These are phyloP conservation scores for Crassisporium funariophilum DNA, from an alignment of 768 basidiomycete species.

Conservation along the genomic window DNA sequence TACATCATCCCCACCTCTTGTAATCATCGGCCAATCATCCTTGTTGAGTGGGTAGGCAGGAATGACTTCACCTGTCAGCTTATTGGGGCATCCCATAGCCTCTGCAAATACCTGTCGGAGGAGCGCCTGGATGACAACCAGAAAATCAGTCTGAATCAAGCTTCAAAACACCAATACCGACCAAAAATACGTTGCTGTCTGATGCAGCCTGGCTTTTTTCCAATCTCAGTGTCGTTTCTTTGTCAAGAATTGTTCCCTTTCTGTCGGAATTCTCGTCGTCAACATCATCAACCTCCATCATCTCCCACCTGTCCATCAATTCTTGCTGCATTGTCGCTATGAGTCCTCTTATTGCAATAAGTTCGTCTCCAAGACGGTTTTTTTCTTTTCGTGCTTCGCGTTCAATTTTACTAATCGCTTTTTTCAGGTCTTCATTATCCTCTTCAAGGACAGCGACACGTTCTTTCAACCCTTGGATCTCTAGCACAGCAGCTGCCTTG, in stretches of 20 bases:
- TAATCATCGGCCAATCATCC: background rate
- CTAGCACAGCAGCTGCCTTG: background rate
- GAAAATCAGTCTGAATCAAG: background rate
- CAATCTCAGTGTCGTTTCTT: background rate
- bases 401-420: background rate
- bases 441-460: background rate
- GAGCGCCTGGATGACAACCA: background rate
- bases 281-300: background rate
- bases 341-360: background rate
- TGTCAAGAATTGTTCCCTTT: background rate
- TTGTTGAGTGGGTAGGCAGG: background rate
- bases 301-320: background rate
- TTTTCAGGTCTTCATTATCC: background rate
- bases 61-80: background rate
- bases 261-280: background rate
- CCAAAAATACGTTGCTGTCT: background rate
- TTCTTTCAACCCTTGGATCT: constrained; percentile 1
- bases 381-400: background rate
- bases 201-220: background rate
- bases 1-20: background rate
- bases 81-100: background rate
- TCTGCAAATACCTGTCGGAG: constrained; percentile 1
- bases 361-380: background rate
- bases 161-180: background rate
- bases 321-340: background rate